Percentiles rank a stretch among this genome's conserved stretches.
phyloP scores from a whole-genome alignment of 176 grass and related monocot genomes.

The Puccinellia tenuiflora region DNA sequence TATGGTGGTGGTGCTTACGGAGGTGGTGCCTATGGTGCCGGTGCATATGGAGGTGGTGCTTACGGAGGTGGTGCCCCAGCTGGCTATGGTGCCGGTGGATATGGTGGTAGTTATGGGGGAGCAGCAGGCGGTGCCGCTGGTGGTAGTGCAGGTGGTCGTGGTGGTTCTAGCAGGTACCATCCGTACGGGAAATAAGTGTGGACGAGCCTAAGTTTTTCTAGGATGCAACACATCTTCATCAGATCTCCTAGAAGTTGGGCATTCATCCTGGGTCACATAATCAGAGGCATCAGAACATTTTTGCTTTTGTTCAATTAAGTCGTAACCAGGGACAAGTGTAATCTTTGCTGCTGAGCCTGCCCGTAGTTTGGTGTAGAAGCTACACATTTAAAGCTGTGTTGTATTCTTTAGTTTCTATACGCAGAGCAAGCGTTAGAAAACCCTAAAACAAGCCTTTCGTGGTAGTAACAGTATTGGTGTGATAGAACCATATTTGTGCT shows the following conservation, averaged over 20 bases:
- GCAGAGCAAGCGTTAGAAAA: slow-evolving; percentile 37
- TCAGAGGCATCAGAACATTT: slow-evolving; percentile 22
- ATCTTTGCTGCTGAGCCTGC: slow-evolving; percentile 13
- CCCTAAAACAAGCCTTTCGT: slow-evolving; percentile 20
- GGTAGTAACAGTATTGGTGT: slow-evolving; percentile 24
- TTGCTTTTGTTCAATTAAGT: slow-evolving; percentile 5
- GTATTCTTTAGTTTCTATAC: slow-evolving; percentile 40
- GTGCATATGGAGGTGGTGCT: slow-evolving; percentile 42
- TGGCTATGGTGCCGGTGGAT: slow-evolving; percentile 32
- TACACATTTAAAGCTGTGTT: slow-evolving; percentile 41
- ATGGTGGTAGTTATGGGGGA: slow-evolving; percentile 51
- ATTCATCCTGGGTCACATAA: slow-evolving; percentile 17
- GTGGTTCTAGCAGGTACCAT: slow-evolving; percentile 71
- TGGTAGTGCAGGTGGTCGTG: slow-evolving; percentile 49
- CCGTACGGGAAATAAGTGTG: slow-evolving; percentile 59
- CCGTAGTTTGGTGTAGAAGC: slow-evolving; percentile 28
- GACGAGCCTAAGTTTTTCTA: not conserved
- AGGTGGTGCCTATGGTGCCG: slow-evolving; percentile 22
- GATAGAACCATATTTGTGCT: slow-evolving; percentile 35
- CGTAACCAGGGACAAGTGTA: slow-evolving; percentile 15
- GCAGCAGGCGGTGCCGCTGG: slow-evolving; percentile 14
- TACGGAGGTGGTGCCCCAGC: slow-evolving; percentile 40
- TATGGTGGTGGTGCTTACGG: slow-evolving; percentile 41
- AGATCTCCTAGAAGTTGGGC: slow-evolving; percentile 10
- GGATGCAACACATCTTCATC: not conserved